These are phyloP conservation scores for Chenopodium quinoa DNA, from an alignment of 148 eudicot genomes.

Conservation along the genomic window DNA sequence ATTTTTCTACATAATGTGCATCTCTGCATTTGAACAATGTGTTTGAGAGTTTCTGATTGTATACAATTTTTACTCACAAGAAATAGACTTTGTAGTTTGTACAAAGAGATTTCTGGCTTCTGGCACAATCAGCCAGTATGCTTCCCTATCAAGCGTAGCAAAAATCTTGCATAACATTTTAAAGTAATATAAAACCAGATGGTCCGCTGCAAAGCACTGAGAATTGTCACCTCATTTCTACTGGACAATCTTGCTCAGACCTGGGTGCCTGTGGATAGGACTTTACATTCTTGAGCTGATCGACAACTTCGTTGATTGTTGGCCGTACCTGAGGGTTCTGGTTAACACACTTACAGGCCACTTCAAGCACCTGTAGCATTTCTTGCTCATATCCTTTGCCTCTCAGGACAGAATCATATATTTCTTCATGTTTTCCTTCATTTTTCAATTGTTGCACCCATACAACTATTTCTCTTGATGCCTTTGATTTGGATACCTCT, in stretches of 20 bases:
- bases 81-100: constrained; percentile 27
- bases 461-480: constrained; percentile 68
- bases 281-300: constrained; percentile 52
- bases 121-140: constrained; percentile 27
- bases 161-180: constrained; percentile 20
- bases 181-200: constrained; percentile 4
- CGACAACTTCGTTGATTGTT: constrained; percentile 72
- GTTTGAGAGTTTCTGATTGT: constrained; percentile 17
- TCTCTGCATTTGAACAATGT: constrained; percentile 18
- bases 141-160: constrained; percentile 16
- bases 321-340: constrained; percentile 75
- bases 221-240: constrained; percentile 30
- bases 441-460: constrained; percentile 76
- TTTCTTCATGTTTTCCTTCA: constrained; percentile 65
- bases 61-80: constrained; percentile 27
- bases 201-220: constrained; percentile 14
- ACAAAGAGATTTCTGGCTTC: constrained; percentile 18
- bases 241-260: constrained; percentile 29
- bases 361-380: constrained; percentile 74
- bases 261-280: constrained; percentile 33
- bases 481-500: constrained; percentile 63
- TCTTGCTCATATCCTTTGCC: constrained; percentile 71
- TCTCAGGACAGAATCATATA: constrained; percentile 63
- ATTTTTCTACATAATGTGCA: constrained; percentile 21
- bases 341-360: constrained; percentile 79